Percentiles rank a stretch among this genome's conserved stretches.
Evolutionary conservation across 1,284 basidiomycete genomes (phyloP).

Genomic region (Trichosporon sp.): DNA sequence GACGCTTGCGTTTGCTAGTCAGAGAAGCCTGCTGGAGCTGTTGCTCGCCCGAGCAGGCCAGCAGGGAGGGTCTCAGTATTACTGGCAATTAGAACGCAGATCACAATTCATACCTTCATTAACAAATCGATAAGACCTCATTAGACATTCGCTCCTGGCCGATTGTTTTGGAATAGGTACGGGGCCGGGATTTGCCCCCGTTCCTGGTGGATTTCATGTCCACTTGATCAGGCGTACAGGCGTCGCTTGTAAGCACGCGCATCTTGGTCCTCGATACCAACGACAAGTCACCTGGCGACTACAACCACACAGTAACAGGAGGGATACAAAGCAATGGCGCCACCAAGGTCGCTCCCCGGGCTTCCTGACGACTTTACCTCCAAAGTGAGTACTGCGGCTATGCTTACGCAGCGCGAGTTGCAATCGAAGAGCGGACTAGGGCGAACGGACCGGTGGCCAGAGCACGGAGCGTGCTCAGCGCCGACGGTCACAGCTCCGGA

Average conservation of each 20-base stretch:
- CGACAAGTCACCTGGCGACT: neutral
- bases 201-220: slow-evolving; percentile 4
- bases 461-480: neutral
- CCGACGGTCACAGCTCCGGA: neutral
- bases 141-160: neutral
- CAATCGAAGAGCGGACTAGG: neutral
- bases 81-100: too few species aligned
- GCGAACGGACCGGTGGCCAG: neutral
- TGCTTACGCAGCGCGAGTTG: neutral
- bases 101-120: too few species aligned
- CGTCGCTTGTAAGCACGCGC: neutral
- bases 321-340: slow-evolving; percentile 12
- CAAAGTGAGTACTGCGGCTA: slow-evolving; percentile 21
- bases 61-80: neutral
- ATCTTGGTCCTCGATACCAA: neutral
- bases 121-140: neutral
- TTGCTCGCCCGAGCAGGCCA: neutral
- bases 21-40: neutral
- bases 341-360: slow-evolving; percentile 32
- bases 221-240: neutral
- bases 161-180: neutral
- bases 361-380: slow-evolving; percentile 37
- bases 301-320: neutral
- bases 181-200: neutral
- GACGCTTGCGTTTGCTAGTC: neutral